phyloP scores from a whole-genome alignment of 805 yeast species.

The Kurtzmaniella fragi region DNA sequence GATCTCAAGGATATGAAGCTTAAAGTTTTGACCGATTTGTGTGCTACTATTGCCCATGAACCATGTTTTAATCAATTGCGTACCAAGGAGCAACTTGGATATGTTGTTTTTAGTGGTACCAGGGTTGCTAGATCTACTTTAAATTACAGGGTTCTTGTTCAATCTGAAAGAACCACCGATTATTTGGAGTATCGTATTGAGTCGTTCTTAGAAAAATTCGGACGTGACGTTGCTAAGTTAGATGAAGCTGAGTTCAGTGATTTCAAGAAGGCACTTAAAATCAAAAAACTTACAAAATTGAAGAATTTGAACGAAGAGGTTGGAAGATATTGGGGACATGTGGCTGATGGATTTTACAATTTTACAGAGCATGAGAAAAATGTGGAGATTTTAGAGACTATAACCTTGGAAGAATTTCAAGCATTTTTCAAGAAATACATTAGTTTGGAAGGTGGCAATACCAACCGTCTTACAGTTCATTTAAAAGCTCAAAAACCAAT shows the following conservation, averaged over 20 bases:
- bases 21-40: conserved; percentile 53
- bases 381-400: conserved; percentile 47
- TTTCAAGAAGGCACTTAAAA: conserved; percentile 64
- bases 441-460: conserved; percentile 3
- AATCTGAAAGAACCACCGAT: conserved; percentile 72
- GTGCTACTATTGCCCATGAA: conserved; percentile 72
- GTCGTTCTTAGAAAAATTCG: conserved; percentile 51
- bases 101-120: conserved; percentile 80
- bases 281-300: conserved; percentile 61
- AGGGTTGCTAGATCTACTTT: conserved; percentile 64
- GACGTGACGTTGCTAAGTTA: conserved; percentile 42
- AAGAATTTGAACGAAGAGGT: conserved; percentile 80
- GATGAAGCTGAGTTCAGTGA: conserved; percentile 60
- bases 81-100: conserved; percentile 93
- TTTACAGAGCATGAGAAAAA: conserved; percentile 55
- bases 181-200: conserved; percentile 76
- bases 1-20: conserved; percentile 19
- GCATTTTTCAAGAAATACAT: conserved; percentile 49
- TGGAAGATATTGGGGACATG: conserved; percentile 56
- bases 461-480: conserved; percentile 16
- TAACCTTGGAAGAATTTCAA: conserved; percentile 55
- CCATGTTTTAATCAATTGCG: conserved; percentile 88
- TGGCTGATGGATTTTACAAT: conserved; percentile 75
- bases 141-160: conserved; percentile 73
- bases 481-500: conserved; percentile 49